phyloP scores from a whole-genome alignment of 176 grass and related monocot species.

The Coix lacrymajobi region DNA sequence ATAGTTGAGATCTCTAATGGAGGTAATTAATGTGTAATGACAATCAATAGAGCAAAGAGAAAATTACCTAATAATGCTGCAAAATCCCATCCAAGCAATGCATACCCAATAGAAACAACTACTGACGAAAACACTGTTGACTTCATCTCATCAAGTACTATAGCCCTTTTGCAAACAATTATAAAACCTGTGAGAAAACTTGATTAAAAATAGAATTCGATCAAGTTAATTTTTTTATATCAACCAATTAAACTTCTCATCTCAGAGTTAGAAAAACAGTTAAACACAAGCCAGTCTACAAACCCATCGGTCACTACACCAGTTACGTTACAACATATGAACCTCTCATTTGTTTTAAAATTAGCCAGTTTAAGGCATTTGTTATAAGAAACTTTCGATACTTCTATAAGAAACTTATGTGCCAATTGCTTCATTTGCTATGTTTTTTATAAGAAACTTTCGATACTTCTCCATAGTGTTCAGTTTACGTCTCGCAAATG shows the following conservation, averaged over 20 bases:
- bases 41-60: not conserved
- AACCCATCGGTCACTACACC: not conserved
- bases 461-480: not conserved
- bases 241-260: not conserved
- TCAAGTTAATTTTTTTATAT: not conserved
- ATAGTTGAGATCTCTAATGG: not conserved
- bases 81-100: conserved; percentile 80
- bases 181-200: conserved; percentile 9
- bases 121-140: conserved; percentile 50
- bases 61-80: conserved; percentile 55
- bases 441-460: not conserved
- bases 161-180: conserved; percentile 7
- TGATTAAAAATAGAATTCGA: conserved; percentile 6
- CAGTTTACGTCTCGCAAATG: not conserved
- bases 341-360: not conserved
- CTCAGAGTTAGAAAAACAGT: not conserved
- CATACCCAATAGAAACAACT: conserved; percentile 66
- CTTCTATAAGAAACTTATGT: not conserved
- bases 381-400: not conserved
- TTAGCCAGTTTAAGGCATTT: not conserved
- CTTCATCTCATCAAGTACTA: conserved; percentile 29
- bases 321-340: conserved; percentile 8
- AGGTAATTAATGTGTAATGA: not conserved
- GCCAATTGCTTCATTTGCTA: not conserved
- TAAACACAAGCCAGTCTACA: not conserved